These are phyloP conservation scores for Leptosphaerulina australis DNA, from an alignment of 2,329 filamentous ascomycete species.

Conservation along the genomic window DNA sequence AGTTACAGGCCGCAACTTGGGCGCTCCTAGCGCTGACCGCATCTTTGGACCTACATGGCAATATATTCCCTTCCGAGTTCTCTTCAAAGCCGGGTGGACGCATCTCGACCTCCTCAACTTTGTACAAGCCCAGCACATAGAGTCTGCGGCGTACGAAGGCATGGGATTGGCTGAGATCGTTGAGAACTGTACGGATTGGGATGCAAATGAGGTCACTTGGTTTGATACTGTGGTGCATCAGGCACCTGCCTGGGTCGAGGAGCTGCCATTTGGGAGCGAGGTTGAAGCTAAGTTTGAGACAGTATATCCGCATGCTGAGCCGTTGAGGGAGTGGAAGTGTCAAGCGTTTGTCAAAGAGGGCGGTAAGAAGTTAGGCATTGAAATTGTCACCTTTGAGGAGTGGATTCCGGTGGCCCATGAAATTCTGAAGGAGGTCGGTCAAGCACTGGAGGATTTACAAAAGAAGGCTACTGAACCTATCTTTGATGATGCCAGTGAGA, in stretches of 20 bases:
- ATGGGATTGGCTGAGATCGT: constrained; percentile 48
- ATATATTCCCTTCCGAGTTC: constrained; percentile 68
- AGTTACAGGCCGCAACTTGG: constrained; percentile 67
- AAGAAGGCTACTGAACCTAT: constrained; percentile 28
- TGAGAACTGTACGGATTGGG: constrained; percentile 43
- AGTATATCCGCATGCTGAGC: constrained; percentile 57
- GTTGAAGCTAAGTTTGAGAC: constrained; percentile 58
- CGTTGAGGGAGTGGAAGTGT: constrained; percentile 60
- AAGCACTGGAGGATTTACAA: constrained; percentile 34
- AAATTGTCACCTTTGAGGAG: constrained; percentile 65
- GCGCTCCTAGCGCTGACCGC: constrained; percentile 60
- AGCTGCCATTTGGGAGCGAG: constrained; percentile 52
- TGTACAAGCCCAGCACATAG: constrained; percentile 47
- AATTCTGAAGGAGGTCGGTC: constrained; percentile 55
- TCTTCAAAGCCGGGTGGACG: constrained; percentile 58
- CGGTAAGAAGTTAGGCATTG: constrained; percentile 60
- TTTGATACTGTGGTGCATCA: constrained; percentile 51
- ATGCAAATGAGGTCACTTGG: constrained; percentile 33
- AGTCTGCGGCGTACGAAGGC: constrained; percentile 43
- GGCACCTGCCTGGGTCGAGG: constrained; percentile 62
- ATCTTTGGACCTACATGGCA: constrained; percentile 72
- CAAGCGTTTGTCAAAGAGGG: constrained; percentile 61
- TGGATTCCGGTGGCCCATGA: constrained; percentile 60
- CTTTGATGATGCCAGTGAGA: constrained; percentile 19
- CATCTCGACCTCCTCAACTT: constrained; percentile 41